Evolutionary conservation across 2,329 filamentous ascomycete genomes (phyloP), one percentile per base, ranked within the genome.

Genomic region (Daldinia sp.): DNA sequence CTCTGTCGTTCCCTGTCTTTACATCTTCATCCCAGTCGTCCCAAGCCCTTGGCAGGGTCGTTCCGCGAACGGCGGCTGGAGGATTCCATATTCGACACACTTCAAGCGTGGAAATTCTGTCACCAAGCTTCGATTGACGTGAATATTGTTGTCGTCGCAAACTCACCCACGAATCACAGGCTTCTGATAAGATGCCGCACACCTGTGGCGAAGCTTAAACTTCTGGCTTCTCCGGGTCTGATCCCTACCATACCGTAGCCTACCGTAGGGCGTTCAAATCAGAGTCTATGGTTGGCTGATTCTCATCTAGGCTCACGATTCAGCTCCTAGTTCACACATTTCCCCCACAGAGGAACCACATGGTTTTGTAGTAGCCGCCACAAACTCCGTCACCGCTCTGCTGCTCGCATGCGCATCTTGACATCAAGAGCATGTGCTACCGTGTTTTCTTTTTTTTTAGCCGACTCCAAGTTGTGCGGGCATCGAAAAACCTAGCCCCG

Each of bases 121-220:
- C 46, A 51, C 23, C 46, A 15, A 51, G 6, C 57, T 63, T 66
- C 15, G 20, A 56, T 65, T 73, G 71, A 73, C 71, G 65, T 64
- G 69, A 73, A 73, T 69, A 58, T 66, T 69, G 56, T 54, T 72
- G 69, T 72, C 67, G 63, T 72, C 54, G 58, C 65, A 73, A 73
- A 70, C 37, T 58, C 44, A 33, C 59, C 9, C 63, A 59, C 71
- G 67, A 73, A 72, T 73, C 67, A 72, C 10, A 33, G 35, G 4
- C n/a, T 26, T 48, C 6, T 67, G 71, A 73, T 73, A 73, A 73
- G 71, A 69, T 69, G 64, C 67, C 67, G 65, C 65, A 57, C 48
- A 37, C 15, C 63, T 64, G 37, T 65, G 68, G 58, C 60, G 56
- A 51, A 70, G 48, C 60, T 64, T 67, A 69, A 73, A 59, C 66